Evolutionary conservation across 768 basidiomycete species (phyloP).

Genomic region (Hericium erinaceus): DNA sequence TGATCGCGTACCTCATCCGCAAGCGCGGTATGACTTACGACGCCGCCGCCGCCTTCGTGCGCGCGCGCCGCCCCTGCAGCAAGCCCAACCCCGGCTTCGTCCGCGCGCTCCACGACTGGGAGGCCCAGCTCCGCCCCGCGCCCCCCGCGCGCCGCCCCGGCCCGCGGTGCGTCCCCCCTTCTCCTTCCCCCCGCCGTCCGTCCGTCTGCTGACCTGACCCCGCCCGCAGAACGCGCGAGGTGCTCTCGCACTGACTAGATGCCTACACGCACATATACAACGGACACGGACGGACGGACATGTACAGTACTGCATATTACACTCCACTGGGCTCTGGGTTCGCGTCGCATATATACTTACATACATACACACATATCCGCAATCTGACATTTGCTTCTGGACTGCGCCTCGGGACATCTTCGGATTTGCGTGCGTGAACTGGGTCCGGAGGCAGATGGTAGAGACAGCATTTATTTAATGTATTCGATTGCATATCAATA

Average conservation of each 20-base stretch:
- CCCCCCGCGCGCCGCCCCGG: not conserved
- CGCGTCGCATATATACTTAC: too few relatives aligned
- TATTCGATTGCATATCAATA: too few relatives aligned
- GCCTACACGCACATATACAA: too few relatives aligned
- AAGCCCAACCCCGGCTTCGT: constrained; percentile 78
- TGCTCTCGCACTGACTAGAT: not conserved
- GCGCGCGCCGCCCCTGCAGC: constrained; percentile 58
- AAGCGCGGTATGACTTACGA: constrained; percentile 68
- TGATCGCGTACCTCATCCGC: constrained; percentile 76
- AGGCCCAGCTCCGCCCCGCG: not conserved
- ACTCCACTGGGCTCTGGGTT: too few relatives aligned
- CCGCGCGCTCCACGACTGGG: constrained; percentile 15
- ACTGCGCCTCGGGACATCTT: too few relatives aligned
- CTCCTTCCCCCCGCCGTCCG: not conserved
- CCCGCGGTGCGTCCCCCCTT: not conserved
- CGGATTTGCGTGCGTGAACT: too few relatives aligned
- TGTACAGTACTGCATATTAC: too few relatives aligned
- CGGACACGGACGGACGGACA: too few relatives aligned
- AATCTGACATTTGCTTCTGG: too few relatives aligned
- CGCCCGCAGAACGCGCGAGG: not conserved
- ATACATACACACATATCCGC: too few relatives aligned
- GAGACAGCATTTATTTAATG: too few relatives aligned
- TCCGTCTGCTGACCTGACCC: not conserved
- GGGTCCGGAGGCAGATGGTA: too few relatives aligned
- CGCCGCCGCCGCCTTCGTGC: constrained; percentile 48